Evolutionary conservation across 352 stramenopile genomes (phyloP).

Genomic region (Phytophthora boehmeriae): DNA sequence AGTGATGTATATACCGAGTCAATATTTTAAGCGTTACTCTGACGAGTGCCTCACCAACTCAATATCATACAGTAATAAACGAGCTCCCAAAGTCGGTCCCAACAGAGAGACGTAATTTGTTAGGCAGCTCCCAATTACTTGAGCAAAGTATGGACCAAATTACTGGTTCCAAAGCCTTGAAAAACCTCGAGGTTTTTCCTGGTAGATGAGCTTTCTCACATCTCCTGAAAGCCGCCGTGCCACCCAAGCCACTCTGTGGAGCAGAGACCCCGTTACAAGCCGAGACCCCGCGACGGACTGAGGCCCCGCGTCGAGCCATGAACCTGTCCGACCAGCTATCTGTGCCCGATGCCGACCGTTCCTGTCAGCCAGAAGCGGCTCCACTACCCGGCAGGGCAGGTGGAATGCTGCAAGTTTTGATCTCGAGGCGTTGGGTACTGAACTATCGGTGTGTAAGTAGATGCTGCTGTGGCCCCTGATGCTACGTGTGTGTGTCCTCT

Average conservation of each 20-base stretch:
- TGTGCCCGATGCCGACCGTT: neutral
- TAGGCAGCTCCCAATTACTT: neutral
- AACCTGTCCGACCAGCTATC: too few relatives aligned
- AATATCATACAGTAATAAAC: too few relatives aligned
- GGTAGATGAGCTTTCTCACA: neutral
- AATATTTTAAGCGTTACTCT: too few relatives aligned
- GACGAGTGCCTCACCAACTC: too few relatives aligned
- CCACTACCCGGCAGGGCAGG: neutral
- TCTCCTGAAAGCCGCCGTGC: too few relatives aligned
- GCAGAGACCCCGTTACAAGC: neutral
- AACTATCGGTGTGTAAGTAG: neutral
- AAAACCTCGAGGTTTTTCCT: neutral
- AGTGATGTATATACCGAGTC: too few relatives aligned
- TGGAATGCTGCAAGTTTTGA: neutral
- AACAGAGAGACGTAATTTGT: neutral
- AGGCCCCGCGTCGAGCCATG: too few relatives aligned
- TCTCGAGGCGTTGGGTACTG: neutral
- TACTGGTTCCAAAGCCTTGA: neutral
- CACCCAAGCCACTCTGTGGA: too few relatives aligned
- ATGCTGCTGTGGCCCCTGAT: too few relatives aligned
- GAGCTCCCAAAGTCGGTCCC: neutral
- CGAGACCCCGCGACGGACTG: too few relatives aligned
- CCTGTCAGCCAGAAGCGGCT: neutral
- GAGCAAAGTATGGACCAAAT: neutral
- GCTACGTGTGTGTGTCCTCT: neutral